phyloP scores from a whole-genome alignment of 2,329 filamentous ascomycete genomes.

The Cercospora sesami region DNA sequence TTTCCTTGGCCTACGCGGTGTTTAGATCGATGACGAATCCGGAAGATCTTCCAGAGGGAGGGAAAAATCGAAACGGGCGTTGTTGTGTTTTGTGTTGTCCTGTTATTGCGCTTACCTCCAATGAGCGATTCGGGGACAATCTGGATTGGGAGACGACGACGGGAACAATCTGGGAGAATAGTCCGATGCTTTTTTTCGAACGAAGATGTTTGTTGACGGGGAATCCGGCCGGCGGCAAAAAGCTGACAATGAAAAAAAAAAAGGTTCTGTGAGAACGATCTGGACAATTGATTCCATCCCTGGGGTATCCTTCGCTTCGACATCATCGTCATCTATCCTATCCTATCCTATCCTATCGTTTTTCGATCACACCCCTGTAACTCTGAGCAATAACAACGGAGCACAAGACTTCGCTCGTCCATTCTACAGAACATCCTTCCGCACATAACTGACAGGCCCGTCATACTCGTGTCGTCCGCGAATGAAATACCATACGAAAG shows the following conservation, averaged over 20 bases:
- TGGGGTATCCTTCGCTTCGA: not conserved
- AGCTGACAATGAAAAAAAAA: not conserved
- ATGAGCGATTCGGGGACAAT: too few species aligned
- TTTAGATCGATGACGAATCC: too few species aligned
- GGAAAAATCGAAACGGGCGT: too few species aligned
- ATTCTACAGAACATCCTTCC: slow-evolving; percentile 16
- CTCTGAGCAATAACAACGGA: not conserved
- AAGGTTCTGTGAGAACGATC: not conserved
- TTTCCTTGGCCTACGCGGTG: too few species aligned
- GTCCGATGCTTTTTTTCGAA: too few species aligned
- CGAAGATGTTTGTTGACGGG: too few species aligned
- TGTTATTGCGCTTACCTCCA: too few species aligned
- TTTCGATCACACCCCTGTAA: not conserved
- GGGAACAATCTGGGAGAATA: not conserved
- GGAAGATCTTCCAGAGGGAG: too few species aligned
- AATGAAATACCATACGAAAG: slow-evolving; percentile 25
- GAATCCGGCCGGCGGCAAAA: too few species aligned
- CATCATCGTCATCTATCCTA: not conserved
- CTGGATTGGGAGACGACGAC: not conserved
- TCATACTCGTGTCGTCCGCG: slow-evolving; percentile 29
- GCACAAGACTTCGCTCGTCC: not conserved
- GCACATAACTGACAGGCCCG: slow-evolving; percentile 29
- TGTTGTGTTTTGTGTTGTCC: too few species aligned
- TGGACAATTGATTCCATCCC: not conserved
- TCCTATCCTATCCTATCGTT: not conserved